Conservation (phyloP, 345 rosid species). For the Eucalyptus tenuipes region DNA sequence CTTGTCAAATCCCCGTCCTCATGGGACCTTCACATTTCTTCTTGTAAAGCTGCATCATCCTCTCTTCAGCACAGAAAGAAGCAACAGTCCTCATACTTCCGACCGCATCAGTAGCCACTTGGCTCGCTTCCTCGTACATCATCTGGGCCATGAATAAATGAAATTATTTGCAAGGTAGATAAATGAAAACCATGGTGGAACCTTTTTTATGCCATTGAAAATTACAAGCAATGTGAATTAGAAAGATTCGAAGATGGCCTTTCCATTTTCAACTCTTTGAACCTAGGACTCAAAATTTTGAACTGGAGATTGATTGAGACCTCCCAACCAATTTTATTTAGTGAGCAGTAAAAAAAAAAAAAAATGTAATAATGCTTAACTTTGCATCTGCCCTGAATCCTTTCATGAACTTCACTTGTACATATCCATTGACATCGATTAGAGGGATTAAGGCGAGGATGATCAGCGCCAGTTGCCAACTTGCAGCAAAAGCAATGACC, state of each 20-base stretch:
- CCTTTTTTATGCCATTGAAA: neutral
- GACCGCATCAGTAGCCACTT: slow-evolving; percentile 81
- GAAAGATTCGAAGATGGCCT: neutral
- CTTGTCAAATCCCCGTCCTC: slow-evolving; percentile 60
- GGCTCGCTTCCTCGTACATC: slow-evolving; percentile 94
- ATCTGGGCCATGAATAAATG: slow-evolving; percentile 12
- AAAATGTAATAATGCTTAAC: slow-evolving; percentile 13
- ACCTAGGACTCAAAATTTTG: neutral
- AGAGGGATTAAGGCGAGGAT: too few species aligned
- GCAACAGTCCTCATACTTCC: slow-evolving; percentile 88
- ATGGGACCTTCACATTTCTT: slow-evolving; percentile 74
- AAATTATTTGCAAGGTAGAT: neutral
- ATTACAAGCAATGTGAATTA: neutral
- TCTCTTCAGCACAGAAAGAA: slow-evolving; percentile 81
- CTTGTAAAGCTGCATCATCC: slow-evolving; percentile 56
- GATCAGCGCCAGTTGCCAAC: too few species aligned
- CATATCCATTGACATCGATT: too few species aligned
- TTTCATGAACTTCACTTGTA: too few species aligned
- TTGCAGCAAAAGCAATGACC: too few species aligned
- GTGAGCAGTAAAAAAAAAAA: neutral
- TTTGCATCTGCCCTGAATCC: too few species aligned
- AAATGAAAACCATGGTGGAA: neutral
- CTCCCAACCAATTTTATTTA: neutral
- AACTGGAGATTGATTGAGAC: neutral
- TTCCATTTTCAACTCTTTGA: neutral